These are phyloP conservation scores for Artemisia argyi DNA, from an alignment of 129 eudicot genomes.

Conservation along the genomic window DNA sequence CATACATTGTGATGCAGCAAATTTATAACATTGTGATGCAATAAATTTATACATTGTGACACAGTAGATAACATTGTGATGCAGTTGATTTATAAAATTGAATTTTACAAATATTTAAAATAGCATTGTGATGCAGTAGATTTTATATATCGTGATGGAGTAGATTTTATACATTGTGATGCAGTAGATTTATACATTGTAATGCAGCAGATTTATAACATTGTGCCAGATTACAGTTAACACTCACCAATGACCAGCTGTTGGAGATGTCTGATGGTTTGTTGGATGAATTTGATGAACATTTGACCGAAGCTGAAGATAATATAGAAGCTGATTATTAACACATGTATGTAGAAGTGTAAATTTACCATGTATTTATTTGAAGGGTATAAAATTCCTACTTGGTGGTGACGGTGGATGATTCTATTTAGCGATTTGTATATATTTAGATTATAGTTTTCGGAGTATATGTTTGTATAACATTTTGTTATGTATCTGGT, in stretches of 20 bases:
- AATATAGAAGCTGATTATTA: conserved; percentile 46
- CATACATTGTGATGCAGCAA: too few relatives aligned
- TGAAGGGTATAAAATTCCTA: conserved; percentile 1
- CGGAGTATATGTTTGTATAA: conserved; percentile 10
- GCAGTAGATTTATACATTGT: too few relatives aligned
- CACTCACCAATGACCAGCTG: conserved; percentile 76
- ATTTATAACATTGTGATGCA: too few relatives aligned
- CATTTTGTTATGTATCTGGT: neutral
- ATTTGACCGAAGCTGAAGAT: conserved; percentile 68
- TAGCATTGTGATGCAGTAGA: too few relatives aligned
- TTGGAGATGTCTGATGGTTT: conserved; percentile 78
- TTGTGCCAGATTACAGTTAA: conserved; percentile 68
- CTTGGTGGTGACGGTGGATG: neutral
- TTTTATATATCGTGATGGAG: too few relatives aligned
- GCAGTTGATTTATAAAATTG: too few relatives aligned
- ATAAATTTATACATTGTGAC: too few relatives aligned
- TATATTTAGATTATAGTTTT: conserved; percentile 18
- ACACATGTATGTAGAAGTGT: conserved; percentile 25
- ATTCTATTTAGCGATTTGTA: conserved; percentile 5
- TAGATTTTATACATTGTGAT: too few relatives aligned
- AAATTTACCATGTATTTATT: conserved; percentile 18
- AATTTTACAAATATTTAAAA: too few relatives aligned
- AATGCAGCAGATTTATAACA: too few relatives aligned
- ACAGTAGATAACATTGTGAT: too few relatives aligned
- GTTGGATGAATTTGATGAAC: conserved; percentile 41